Percentiles rank a stretch among this genome's conserved stretches.
Evolutionary conservation across 805 yeast species (phyloP).

Genomic region (Candida argentea): DNA sequence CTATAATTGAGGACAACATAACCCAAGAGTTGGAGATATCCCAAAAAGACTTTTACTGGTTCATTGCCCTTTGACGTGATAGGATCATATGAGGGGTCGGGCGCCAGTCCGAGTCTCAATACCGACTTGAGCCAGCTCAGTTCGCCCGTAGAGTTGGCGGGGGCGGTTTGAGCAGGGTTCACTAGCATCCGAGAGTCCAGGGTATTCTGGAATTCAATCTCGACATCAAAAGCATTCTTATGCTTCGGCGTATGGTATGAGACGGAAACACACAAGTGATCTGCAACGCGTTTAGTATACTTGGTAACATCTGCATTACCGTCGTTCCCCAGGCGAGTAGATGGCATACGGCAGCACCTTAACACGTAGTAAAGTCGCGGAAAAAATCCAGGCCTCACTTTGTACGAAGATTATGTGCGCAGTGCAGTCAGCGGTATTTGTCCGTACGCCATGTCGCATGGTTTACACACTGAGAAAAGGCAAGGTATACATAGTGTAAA

Average conservation of each 20-base stretch:
- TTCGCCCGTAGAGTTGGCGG: background rate
- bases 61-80: too few species aligned
- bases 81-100: background rate
- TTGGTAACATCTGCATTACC: too few species aligned
- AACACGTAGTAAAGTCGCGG: too few species aligned
- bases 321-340: too few species aligned
- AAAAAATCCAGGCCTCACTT: too few species aligned
- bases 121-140: constrained; percentile 3
- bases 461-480: too few species aligned
- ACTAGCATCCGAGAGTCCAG: constrained; percentile 7
- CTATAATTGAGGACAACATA: constrained; percentile 28
- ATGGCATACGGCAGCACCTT: too few species aligned
- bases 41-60: constrained; percentile 15
- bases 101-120: constrained; percentile 1
- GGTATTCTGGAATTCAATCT: constrained; percentile 13
- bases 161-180: constrained; percentile 5
- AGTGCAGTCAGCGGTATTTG: too few species aligned
- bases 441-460: too few species aligned
- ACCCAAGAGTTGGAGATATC: constrained; percentile 31
- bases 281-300: constrained; percentile 11
- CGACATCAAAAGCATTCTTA: constrained; percentile 9
- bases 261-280: constrained; percentile 12
- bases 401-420: too few species aligned
- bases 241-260: constrained; percentile 5
- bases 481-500: too few species aligned